phyloP scores from a whole-genome alignment of 139 green algal genomes.

The Coccomyxa sp. region DNA sequence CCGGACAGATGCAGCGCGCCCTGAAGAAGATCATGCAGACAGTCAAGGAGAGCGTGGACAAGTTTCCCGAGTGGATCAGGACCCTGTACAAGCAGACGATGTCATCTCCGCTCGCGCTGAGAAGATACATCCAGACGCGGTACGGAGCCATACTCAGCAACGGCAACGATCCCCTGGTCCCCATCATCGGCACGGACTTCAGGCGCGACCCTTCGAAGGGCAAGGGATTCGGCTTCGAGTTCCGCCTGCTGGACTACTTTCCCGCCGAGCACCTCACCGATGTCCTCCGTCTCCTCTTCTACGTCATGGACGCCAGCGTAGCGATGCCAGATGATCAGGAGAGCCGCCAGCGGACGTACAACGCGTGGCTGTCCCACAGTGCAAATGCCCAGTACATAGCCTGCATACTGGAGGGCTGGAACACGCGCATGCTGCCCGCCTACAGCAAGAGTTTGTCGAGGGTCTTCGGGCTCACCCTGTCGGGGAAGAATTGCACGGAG shows the following conservation, averaged over 20 bases:
- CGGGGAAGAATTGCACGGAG: background rate
- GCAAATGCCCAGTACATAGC: background rate
- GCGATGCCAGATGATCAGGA: background rate
- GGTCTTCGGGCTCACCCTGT: background rate
- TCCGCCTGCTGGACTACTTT: background rate
- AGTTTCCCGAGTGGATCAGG: background rate
- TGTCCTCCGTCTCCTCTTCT: background rate
- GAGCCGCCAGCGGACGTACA: background rate
- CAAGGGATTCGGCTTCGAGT: background rate
- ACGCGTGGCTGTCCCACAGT: background rate
- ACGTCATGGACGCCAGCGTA: background rate
- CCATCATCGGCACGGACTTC: background rate
- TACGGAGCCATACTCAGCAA: background rate
- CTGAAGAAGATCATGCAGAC: slow-evolving; percentile 1
- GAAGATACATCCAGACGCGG: background rate
- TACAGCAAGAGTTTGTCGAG: background rate
- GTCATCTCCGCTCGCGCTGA: background rate
- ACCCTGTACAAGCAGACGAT: background rate
- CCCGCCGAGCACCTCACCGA: background rate
- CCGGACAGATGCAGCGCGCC: background rate
- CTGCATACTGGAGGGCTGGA: background rate
- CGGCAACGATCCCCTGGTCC: background rate
- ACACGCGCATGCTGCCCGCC: background rate
- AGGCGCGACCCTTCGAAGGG: background rate
- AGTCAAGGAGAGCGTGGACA: background rate